Evolutionary conservation across 78 protist genomes (phyloP).

Genomic region (Thecamonas trahens): DNA sequence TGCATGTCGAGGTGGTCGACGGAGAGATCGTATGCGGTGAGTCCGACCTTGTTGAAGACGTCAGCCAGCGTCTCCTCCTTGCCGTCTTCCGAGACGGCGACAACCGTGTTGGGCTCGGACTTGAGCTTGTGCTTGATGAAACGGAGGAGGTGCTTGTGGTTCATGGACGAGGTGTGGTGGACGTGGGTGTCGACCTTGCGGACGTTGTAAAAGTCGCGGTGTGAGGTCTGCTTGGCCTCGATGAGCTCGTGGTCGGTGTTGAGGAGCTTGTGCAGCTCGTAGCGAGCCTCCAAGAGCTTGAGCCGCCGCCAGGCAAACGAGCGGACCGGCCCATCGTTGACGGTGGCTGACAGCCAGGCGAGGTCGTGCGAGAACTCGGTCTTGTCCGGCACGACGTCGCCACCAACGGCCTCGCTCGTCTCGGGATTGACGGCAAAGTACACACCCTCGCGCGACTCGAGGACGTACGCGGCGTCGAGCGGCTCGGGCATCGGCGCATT

Average conservation of each 20-base stretch:
- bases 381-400: not conserved
- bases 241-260: constrained; percentile 22
- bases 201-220: constrained; percentile 91
- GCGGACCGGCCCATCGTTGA: not conserved
- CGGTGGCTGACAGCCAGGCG: not conserved
- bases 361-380: not conserved
- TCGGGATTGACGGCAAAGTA: not conserved
- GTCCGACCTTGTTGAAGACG: constrained; percentile 42
- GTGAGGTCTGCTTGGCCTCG: constrained; percentile 43
- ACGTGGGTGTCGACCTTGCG: constrained; percentile 96
- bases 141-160: constrained; percentile 85
- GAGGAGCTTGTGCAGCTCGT: constrained; percentile 30
- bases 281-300: not conserved
- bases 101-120: constrained; percentile 17
- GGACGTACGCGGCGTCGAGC: not conserved
- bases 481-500: not conserved
- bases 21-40: constrained; percentile 64
- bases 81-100: constrained; percentile 61
- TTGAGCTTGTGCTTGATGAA: constrained; percentile 82
- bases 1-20: constrained; percentile 92
- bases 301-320: constrained; percentile 19
- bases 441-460: not conserved
- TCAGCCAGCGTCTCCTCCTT: constrained; percentile 71
- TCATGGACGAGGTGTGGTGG: constrained; percentile 90
- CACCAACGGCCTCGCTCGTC: not conserved